These are phyloP conservation scores for Mucor mucedo DNA, from an alignment of 371 early-diverging fungal genomes.

Conservation along the genomic window DNA sequence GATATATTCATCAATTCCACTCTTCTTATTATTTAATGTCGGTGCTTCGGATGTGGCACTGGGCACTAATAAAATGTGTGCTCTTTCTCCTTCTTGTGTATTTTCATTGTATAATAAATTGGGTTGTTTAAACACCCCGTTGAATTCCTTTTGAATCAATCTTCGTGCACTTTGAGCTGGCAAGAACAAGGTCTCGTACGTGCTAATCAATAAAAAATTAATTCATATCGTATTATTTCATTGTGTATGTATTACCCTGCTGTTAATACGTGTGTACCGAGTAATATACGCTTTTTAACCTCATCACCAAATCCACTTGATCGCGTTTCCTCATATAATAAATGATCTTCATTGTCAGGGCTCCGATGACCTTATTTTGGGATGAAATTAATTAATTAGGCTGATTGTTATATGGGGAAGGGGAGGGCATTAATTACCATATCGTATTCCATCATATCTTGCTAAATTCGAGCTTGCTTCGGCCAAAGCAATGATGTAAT, in stretches of 20 bases:
- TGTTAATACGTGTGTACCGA: conserved; percentile 86
- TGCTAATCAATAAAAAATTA: conserved; percentile 18
- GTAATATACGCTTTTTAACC: conserved; percentile 80
- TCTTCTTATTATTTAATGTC: conserved; percentile 1
- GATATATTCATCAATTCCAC: conserved; percentile 63
- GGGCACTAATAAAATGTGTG: conserved; percentile 76
- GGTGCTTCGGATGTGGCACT: conserved; percentile 75
- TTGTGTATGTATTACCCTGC: conserved; percentile 56
- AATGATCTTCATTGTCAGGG: conserved; percentile 31
- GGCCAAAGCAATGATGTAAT: conserved; percentile 88
- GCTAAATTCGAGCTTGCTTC: conserved; percentile 93
- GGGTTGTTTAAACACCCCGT: conserved; percentile 65
- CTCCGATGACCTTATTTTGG: conserved; percentile 43
- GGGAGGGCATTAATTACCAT: conserved; percentile 53
- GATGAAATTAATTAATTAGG: not conserved
- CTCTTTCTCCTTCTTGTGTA: conserved; percentile 15
- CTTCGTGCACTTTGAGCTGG: conserved; percentile 84
- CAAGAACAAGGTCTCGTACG: conserved; percentile 69
- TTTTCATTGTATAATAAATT: conserved; percentile 31
- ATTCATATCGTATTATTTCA: not conserved
- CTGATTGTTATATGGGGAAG: too few relatives aligned
- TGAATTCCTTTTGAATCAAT: conserved; percentile 81
- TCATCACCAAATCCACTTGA: conserved; percentile 80
- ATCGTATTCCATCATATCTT: conserved; percentile 87
- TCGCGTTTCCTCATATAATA: conserved; percentile 68